Conservation (phyloP, 345 rosid genomes). For the Citrus sinensis region DNA sequence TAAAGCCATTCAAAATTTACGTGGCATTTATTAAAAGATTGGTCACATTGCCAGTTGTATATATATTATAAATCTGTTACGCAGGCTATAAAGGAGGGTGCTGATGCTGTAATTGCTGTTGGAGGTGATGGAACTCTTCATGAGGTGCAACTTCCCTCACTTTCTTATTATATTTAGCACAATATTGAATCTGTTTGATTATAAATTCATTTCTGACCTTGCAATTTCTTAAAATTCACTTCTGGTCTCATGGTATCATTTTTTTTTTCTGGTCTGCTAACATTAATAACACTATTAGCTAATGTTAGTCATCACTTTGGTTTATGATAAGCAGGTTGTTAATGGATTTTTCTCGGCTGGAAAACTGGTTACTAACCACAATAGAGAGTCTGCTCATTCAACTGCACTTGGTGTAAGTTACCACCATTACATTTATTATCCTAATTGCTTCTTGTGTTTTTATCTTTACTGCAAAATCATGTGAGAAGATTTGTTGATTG, state of each 20-base stretch:
- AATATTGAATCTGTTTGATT: background rate
- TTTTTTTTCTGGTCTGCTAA: background rate
- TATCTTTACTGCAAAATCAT: background rate
- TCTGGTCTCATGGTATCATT: background rate
- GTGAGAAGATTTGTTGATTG: background rate
- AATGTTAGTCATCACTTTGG: constrained; percentile 1
- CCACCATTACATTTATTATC: constrained; percentile 1
- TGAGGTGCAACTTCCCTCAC: constrained; percentile 46
- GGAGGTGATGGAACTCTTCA: constrained; percentile 99
- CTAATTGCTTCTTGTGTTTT: background rate
- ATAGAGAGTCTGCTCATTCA: constrained; percentile 41
- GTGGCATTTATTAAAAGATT: constrained; percentile 10
- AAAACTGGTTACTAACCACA: constrained; percentile 48
- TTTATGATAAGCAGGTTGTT: constrained; percentile 53
- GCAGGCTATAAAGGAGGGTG: constrained; percentile 90
- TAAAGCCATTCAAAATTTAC: constrained; percentile 6
- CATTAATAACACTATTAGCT: background rate
- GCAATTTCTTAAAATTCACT: background rate
- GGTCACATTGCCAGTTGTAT: background rate
- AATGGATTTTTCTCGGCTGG: constrained; percentile 97
- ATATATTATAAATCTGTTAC: constrained; percentile 8
- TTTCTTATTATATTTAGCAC: background rate
- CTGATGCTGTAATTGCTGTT: constrained; percentile 95
- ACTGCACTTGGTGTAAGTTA: constrained; percentile 93
- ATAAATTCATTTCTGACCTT: background rate